Conservation (phyloP, 1,284 basidiomycete genomes). For the Ganoderma leucocontextum region DNA sequence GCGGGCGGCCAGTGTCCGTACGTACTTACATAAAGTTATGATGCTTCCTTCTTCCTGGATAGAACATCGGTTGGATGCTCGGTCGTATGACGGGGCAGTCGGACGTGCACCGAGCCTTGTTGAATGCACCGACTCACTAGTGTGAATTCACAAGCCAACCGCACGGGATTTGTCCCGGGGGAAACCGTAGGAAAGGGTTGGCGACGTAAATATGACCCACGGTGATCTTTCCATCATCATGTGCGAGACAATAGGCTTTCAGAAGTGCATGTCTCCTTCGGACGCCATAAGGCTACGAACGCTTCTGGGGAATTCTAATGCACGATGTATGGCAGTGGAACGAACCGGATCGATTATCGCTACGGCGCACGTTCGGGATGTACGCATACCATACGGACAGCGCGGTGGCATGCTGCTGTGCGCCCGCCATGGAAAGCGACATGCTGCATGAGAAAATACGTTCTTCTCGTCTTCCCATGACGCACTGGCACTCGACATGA, state of each 20-base stretch:
- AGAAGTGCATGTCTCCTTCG: not conserved
- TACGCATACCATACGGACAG: not conserved
- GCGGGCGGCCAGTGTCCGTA: not conserved
- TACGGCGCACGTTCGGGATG: not conserved
- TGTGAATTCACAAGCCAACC: not conserved
- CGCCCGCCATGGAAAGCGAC: not conserved
- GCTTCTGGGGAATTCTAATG: not conserved
- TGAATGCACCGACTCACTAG: not conserved
- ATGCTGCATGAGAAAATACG: not conserved
- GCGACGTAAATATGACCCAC: not conserved
- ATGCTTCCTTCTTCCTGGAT: not conserved
- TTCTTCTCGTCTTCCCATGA: slow-evolving; percentile 3
- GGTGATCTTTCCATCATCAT: not conserved
- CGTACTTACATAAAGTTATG: not conserved
- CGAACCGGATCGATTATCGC: slow-evolving; percentile 6
- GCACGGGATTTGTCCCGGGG: not conserved
- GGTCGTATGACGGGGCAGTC: not conserved
- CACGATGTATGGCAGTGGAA: not conserved
- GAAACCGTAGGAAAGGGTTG: not conserved
- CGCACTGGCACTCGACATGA: not conserved
- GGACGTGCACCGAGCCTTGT: not conserved
- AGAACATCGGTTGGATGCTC: not conserved
- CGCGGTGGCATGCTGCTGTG: slow-evolving; percentile 3
- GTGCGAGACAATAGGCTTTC: not conserved
- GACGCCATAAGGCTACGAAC: slow-evolving; percentile 1